Conservation (phyloP, 345 rosid genomes). For the Clarkia xantiana region DNA sequence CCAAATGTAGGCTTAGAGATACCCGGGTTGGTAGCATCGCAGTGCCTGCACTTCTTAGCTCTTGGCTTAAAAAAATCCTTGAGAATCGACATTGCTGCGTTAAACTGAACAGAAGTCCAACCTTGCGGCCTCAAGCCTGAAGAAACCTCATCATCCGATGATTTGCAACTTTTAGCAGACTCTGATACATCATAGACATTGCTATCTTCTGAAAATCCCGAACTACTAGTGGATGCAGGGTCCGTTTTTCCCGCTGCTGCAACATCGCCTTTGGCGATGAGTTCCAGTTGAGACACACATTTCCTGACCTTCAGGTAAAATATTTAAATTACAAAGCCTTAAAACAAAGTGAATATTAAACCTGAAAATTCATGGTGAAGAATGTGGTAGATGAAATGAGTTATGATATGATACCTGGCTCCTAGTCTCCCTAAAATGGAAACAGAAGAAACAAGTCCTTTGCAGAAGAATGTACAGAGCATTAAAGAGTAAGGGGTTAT, state of each 20-base stretch:
- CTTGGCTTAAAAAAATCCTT: slow-evolving; percentile 34
- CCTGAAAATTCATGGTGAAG: too few species aligned
- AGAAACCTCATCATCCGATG: slow-evolving; percentile 10
- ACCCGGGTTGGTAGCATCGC: slow-evolving; percentile 23
- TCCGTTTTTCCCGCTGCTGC: slow-evolving; percentile 46
- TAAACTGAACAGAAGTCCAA: slow-evolving; percentile 84
- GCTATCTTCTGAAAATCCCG: slow-evolving; percentile 22
- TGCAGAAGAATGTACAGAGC: slow-evolving; percentile 43
- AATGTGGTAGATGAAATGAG: neutral
- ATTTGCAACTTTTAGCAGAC: slow-evolving; percentile 18
- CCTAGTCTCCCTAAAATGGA: slow-evolving; percentile 29
- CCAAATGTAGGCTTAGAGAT: slow-evolving; percentile 58
- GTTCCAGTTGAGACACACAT: slow-evolving; percentile 49
- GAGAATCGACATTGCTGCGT: slow-evolving; percentile 44
- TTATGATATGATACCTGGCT: slow-evolving; percentile 22
- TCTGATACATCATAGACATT: slow-evolving; percentile 29
- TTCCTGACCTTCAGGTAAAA: slow-evolving; percentile 34
- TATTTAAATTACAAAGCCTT: neutral
- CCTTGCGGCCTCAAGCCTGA: slow-evolving; percentile 15
- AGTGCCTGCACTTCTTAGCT: slow-evolving; percentile 28
- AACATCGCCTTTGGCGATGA: slow-evolving; percentile 64
- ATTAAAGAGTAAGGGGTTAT: slow-evolving; percentile 67
- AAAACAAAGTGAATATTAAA: too few species aligned
- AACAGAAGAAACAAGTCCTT: slow-evolving; percentile 55
- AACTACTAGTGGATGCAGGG: slow-evolving; percentile 14